Conservation (phyloP, 345 rosid genomes). For the Heritiera littoralis region DNA sequence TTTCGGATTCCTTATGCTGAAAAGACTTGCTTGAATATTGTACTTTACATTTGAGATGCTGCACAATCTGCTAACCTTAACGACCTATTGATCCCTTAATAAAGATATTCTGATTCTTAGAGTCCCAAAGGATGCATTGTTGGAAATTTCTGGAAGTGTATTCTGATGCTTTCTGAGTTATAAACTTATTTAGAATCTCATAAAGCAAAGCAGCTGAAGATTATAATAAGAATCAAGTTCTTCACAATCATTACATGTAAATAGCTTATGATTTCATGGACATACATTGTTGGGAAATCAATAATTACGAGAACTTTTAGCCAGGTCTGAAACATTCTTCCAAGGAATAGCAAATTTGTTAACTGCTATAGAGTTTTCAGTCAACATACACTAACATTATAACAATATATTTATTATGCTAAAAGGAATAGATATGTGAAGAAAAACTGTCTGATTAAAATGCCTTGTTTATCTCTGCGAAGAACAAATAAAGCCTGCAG, state of each 20-base stretch:
- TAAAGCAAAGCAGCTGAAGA: background rate
- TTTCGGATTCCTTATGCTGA: background rate
- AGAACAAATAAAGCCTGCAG: conserved; percentile 1
- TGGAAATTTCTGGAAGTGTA: background rate
- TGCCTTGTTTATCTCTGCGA: conserved; percentile 6
- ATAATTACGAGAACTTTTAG: background rate
- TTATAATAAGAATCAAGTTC: background rate
- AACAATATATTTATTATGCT: background rate
- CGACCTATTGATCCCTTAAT: background rate
- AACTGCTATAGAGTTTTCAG: background rate
- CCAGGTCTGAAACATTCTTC: background rate
- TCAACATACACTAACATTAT: background rate
- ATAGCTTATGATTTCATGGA: background rate
- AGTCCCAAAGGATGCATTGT: background rate
- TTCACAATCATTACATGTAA: background rate
- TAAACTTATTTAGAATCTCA: background rate
- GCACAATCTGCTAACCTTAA: background rate
- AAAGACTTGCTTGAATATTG: conserved; percentile 3
- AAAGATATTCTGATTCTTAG: conserved; percentile 4
- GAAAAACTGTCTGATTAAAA: background rate
- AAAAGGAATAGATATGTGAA: background rate
- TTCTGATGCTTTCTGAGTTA: background rate
- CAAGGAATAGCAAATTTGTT: background rate
- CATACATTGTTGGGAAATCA: background rate
- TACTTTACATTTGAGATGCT: background rate